Evolutionary conservation across 1,139 yeast species (phyloP).

Genomic region (Geotrichum australiense): DNA sequence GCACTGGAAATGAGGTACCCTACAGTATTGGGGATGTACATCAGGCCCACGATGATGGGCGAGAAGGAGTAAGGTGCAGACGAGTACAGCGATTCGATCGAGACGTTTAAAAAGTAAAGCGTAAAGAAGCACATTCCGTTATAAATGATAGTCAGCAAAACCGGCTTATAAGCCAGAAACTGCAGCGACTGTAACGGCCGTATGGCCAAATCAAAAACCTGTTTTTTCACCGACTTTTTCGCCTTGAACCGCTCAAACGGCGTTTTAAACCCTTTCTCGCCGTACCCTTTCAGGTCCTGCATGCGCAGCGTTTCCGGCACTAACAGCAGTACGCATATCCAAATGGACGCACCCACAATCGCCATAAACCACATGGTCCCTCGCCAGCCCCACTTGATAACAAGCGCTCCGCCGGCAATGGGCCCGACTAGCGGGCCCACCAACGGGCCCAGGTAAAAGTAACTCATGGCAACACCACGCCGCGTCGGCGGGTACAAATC

Average conservation of each 20-base stretch:
- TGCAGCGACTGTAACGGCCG: slow-evolving; percentile 30
- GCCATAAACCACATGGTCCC: slow-evolving; percentile 84
- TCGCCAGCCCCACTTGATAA: slow-evolving; percentile 75
- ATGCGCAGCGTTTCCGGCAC: slow-evolving; percentile 65
- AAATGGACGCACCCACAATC: slow-evolving; percentile 53
- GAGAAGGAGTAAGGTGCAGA: slow-evolving; percentile 62
- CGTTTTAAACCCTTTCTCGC: not conserved
- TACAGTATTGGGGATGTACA: slow-evolving; percentile 77
- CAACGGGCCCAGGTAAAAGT: slow-evolving; percentile 73
- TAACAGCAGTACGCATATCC: slow-evolving; percentile 44
- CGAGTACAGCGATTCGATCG: slow-evolving; percentile 59
- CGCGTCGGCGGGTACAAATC: slow-evolving; percentile 63
- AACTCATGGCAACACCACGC: slow-evolving; percentile 76
- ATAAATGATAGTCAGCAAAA: slow-evolving; percentile 53
- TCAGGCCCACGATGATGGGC: slow-evolving; percentile 60
- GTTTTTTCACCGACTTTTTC: not conserved
- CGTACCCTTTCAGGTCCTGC: not conserved
- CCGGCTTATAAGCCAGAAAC: slow-evolving; percentile 56
- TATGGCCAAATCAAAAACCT: slow-evolving; percentile 27
- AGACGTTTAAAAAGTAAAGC: slow-evolving; percentile 67
- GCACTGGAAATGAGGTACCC: slow-evolving; percentile 69
- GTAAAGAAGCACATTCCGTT: slow-evolving; percentile 64
- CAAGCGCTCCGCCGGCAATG: slow-evolving; percentile 70
- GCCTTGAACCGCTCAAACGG: not conserved
- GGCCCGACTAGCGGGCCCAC: slow-evolving; percentile 80